These are phyloP conservation scores for Calocera cornea DNA, from an alignment of 768 basidiomycete species.

Conservation along the genomic window DNA sequence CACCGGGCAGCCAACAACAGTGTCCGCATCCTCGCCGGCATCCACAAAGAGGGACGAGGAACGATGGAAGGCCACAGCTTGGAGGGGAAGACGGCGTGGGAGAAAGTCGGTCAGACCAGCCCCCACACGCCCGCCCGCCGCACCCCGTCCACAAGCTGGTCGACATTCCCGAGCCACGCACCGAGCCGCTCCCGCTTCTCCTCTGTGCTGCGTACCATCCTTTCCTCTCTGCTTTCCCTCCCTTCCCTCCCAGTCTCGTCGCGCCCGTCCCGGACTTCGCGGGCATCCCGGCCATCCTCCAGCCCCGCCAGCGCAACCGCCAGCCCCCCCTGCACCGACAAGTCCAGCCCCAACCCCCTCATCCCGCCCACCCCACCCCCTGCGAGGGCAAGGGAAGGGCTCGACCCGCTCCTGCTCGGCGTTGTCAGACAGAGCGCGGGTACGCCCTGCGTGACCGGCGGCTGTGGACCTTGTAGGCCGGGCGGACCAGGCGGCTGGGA, in stretches of 20 bases:
- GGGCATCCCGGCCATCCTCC: too few relatives aligned
- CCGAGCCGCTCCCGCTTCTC: conserved; percentile 74
- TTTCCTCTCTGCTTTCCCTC: background rate
- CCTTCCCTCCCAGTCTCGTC: background rate
- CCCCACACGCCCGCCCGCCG: conserved; percentile 82
- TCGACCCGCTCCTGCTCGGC: background rate
- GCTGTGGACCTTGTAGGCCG: too few relatives aligned
- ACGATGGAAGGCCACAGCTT: too few relatives aligned
- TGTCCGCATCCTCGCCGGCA: too few relatives aligned
- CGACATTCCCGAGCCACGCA: conserved; percentile 79
- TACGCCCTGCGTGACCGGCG: background rate
- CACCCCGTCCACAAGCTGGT: conserved; percentile 77
- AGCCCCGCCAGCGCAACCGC: background rate
- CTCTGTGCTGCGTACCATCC: conserved; percentile 35
- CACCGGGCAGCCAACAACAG: too few relatives aligned
- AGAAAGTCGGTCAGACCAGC: conserved; percentile 30
- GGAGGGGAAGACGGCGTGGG: too few relatives aligned
- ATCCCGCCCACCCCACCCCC: background rate
- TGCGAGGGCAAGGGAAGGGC: background rate
- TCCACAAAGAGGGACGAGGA: too few relatives aligned
- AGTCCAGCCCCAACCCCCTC: background rate
- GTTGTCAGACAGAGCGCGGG: background rate
- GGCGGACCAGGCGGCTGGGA: too few relatives aligned
- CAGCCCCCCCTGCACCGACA: background rate
- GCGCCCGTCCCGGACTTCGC: background rate